Evolutionary conservation across 257 asterid species (phyloP), one percentile per base, ranked within the genome.

Genomic region (Nicotiana tabacum): DNA sequence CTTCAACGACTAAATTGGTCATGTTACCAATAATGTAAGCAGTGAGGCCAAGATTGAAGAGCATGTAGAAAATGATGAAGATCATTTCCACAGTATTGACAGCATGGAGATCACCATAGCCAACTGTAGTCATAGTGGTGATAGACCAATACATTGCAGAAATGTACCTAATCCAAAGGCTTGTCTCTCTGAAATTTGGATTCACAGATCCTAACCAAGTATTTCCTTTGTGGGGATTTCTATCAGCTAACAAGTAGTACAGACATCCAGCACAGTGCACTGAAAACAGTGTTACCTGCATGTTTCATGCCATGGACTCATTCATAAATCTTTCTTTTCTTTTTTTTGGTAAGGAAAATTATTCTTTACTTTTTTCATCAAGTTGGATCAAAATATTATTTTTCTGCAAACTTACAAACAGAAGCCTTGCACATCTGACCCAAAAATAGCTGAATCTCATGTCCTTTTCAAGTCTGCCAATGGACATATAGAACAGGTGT

Each of bases 21-120:
- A 95, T 95, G 93, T 95, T 95, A 60, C 99, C 99, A 27, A 95
- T 95, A 82, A 95, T 94, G n/a, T 95, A 95, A 78, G 99, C 97
- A 12, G 97, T 95, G 8, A 94, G 77, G 66, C 98, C 98, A 4
- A 95, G 90, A 82, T 94, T 95, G 87, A 94, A 92, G 86, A 95
- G 93, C 97, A 94, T 89, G 89, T 91, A 95, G 81, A 89, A 70
- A 51, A 90, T 90, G 65, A 92, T 90, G 92, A 94, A 95, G 37
- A 87, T 90, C 99, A 90, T 96, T 87, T 96, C 98, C 32, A 90
- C 4, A 53, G 95, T 82, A 84, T 94, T 96, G 1, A 89, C 97
- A 0, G 99, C 99, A 78, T 94, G 98, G 9, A 95, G 89, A 48
- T 95, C 99, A 5, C 99, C 99, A 68, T 95, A 95, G 24, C 99